phyloP scores from a whole-genome alignment of 1,284 basidiomycete species.

The Tetrapyrgos nigripes region DNA sequence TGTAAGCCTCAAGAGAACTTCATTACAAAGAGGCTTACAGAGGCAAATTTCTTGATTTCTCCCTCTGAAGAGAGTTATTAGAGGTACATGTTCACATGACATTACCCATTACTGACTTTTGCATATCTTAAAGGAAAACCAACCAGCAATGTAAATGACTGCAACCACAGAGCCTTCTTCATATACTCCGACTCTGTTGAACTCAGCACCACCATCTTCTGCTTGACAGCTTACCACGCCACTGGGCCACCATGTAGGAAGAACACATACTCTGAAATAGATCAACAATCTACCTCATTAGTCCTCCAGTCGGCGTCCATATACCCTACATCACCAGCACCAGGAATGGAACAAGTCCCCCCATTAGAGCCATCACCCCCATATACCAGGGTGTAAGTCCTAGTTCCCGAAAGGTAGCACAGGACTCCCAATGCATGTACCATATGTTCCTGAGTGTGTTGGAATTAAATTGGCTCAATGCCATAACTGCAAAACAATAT shows the following conservation, averaged over 20 bases:
- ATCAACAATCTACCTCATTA: not conserved
- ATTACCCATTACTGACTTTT: no score
- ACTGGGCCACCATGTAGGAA: no score
- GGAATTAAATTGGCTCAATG: constrained; percentile 21
- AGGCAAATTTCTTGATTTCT: no score
- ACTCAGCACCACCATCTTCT: not conserved
- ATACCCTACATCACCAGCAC: no score
- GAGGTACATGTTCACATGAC: no score
- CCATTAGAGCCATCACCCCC: not conserved
- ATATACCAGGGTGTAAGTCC: not conserved
- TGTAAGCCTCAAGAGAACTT: constrained; percentile 8
- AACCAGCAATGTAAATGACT: no score
- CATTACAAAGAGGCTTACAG: no score
- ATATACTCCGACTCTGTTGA: no score
- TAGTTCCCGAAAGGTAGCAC: constrained; percentile 26
- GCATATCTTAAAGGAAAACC: not conserved
- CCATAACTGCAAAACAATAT: no score
- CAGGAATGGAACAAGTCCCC: not conserved
- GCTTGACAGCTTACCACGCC: no score
- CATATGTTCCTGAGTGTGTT: constrained; percentile 26
- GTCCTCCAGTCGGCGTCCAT: not conserved
- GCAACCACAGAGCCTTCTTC: not conserved
- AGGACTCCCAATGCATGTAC: constrained; percentile 27
- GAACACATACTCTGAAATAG: not conserved
- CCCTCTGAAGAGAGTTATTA: no score